Evolutionary conservation across 2,329 filamentous ascomycete species (phyloP).

Genomic region (Ophiostoma novo-ulmi): DNA sequence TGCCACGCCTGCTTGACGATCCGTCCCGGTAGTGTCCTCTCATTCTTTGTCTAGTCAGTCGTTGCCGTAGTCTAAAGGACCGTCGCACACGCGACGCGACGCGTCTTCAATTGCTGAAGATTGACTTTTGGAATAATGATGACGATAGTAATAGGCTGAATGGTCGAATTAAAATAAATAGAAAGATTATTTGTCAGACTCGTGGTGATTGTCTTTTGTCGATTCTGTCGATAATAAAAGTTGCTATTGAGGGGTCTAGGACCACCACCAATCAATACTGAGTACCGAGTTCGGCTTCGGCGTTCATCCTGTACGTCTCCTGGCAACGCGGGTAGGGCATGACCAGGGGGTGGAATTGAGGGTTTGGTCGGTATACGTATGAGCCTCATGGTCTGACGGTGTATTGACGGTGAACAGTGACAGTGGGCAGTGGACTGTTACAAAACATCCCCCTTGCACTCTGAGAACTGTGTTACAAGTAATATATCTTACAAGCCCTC

Average conservation of each 20-base stretch:
- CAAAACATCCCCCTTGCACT: background rate
- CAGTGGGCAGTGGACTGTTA: background rate
- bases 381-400: conserved; percentile 1
- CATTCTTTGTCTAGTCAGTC: conserved; percentile 13
- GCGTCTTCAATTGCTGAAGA: background rate
- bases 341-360: conserved; percentile 24
- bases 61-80: background rate
- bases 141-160: background rate
- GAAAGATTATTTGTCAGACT: background rate
- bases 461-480: background rate
- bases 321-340: conserved; percentile 18
- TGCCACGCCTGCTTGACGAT: background rate
- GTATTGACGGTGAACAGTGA: background rate
- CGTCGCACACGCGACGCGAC: conserved; percentile 3
- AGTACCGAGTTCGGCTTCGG: background rate
- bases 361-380: conserved; percentile 2
- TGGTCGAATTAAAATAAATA: background rate
- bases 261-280: background rate
- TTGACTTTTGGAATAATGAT: background rate
- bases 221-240: background rate
- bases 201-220: background rate
- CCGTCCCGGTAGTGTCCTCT: conserved; percentile 10
- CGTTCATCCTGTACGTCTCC: background rate
- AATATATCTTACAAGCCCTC: background rate
- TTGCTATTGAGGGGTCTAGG: no score